Evolutionary conservation across 2,329 filamentous ascomycete genomes (phyloP).

Genomic region (Colletotrichum lentis): DNA sequence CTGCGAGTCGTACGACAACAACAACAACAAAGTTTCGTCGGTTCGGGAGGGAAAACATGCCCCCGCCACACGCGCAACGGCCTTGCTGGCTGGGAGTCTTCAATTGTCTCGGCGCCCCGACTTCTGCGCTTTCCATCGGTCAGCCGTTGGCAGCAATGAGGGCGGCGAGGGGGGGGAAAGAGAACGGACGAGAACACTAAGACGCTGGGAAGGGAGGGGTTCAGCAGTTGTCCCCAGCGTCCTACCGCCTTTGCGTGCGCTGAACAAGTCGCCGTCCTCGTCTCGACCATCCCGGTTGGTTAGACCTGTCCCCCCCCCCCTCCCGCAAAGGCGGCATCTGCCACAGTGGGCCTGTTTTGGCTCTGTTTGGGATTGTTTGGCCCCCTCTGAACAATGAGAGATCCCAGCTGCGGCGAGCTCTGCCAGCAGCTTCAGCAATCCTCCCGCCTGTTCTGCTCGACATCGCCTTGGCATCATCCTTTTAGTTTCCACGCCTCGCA

Average conservation of each 20-base stretch:
- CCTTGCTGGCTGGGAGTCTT: background rate
- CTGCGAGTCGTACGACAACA: background rate
- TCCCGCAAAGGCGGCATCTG: slow-evolving; percentile 32
- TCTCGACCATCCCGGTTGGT: slow-evolving; percentile 22
- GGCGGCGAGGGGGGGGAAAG: background rate
- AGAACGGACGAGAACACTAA: slow-evolving; percentile 14
- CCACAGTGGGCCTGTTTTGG: slow-evolving; percentile 38
- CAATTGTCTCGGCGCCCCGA: background rate
- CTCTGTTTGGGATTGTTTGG: slow-evolving; percentile 37
- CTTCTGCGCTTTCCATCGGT: background rate
- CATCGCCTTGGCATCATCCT: slow-evolving; percentile 9
- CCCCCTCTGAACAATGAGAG: slow-evolving; percentile 14
- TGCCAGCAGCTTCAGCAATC: slow-evolving; percentile 6
- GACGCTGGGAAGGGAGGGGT: background rate
- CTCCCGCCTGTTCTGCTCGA: slow-evolving; percentile 12
- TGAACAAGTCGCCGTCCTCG: background rate
- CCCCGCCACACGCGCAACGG: background rate
- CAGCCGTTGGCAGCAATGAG: background rate
- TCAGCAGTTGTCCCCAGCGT: background rate
- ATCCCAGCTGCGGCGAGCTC: slow-evolving; percentile 19
- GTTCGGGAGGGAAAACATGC: background rate
- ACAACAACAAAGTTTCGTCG: slow-evolving; percentile 9
- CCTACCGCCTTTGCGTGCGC: background rate
- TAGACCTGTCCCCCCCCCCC: slow-evolving; percentile 18
- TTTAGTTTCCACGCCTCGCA: slow-evolving; percentile 1